Evolutionary conservation across 352 stramenopile species (phyloP).

Genomic region (Phytophthora constricta): DNA sequence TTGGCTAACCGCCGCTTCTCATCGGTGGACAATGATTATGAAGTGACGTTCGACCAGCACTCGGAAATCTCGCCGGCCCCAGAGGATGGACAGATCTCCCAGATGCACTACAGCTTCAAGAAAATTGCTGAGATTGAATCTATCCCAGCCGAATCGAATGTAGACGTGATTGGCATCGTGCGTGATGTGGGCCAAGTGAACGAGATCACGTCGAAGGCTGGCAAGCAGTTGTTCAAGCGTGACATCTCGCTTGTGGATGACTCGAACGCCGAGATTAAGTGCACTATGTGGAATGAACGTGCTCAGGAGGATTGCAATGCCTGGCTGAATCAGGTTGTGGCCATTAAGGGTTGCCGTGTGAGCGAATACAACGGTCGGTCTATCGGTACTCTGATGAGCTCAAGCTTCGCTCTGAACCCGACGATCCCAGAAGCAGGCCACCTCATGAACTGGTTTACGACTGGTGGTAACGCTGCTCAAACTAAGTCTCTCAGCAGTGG

Average conservation of each 20-base stretch:
- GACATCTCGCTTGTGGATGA: slow-evolving; percentile 97
- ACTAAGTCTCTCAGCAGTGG: slow-evolving; percentile 82
- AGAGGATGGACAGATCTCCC: slow-evolving; percentile 91
- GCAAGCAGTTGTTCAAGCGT: slow-evolving; percentile 96
- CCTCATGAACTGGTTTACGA: slow-evolving; percentile 89
- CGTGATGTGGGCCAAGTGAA: slow-evolving; percentile 91
- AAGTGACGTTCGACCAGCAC: slow-evolving; percentile 98
- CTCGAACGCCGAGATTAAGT: slow-evolving; percentile 94
- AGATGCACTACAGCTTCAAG: slow-evolving; percentile 93
- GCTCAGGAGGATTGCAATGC: slow-evolving; percentile 85
- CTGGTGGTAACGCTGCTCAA: slow-evolving; percentile 65
- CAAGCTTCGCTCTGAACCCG: slow-evolving; percentile 86
- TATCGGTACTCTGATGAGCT: slow-evolving; percentile 85
- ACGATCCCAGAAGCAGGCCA: slow-evolving; percentile 86
- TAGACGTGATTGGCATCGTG: slow-evolving; percentile 98
- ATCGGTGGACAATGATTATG: slow-evolving; percentile 96
- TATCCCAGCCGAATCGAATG: slow-evolving; percentile 82
- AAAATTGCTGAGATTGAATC: slow-evolving; percentile 94
- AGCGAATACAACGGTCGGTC: slow-evolving; percentile 94
- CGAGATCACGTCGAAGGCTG: slow-evolving; percentile 95
- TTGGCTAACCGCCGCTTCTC: slow-evolving; percentile 98
- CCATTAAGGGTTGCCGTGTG: slow-evolving; percentile 95
- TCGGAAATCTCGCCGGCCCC: slow-evolving; percentile 93
- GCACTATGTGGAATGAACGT: slow-evolving; percentile 97
- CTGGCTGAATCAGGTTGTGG: slow-evolving; percentile 92